These are phyloP conservation scores for Diutina pseudorugosa DNA, from an alignment of 1,139 yeast species.

Conservation along the genomic window DNA sequence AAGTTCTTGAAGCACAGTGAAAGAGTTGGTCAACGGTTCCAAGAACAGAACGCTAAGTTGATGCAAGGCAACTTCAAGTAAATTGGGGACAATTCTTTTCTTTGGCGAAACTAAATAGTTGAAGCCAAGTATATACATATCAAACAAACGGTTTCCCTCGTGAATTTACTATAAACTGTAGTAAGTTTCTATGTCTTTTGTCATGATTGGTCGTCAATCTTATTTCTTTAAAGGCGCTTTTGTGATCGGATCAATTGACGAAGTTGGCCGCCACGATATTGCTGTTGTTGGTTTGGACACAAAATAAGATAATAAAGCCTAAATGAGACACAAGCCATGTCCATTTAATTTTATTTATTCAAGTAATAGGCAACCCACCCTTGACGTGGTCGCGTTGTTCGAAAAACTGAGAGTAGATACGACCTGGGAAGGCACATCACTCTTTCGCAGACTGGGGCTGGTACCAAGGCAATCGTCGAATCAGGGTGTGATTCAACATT, in stretches of 20 bases:
- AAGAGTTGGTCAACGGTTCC: slow-evolving; percentile 97
- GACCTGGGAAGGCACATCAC: neutral
- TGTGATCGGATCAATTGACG: neutral
- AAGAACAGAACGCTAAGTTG: slow-evolving; percentile 61
- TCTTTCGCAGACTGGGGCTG: neutral
- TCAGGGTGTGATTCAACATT: neutral
- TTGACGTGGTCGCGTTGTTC: neutral
- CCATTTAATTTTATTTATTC: too few relatives aligned
- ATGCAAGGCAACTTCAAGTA: slow-evolving; percentile 11
- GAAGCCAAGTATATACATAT: neutral
- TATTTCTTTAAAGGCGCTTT: too few relatives aligned
- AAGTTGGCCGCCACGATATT: too few relatives aligned
- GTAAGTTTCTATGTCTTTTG: too few relatives aligned
- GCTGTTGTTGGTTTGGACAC: neutral
- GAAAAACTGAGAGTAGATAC: neutral
- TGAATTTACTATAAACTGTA: too few relatives aligned
- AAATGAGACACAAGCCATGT: too few relatives aligned
- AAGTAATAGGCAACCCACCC: too few relatives aligned
- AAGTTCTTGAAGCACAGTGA: slow-evolving; percentile 97
- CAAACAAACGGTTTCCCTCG: neutral
- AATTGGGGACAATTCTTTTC: neutral
- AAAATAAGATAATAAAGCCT: too few relatives aligned
- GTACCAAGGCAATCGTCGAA: neutral
- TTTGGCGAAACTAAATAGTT: neutral
- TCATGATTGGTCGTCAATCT: too few relatives aligned